phyloP scores from a whole-genome alignment of 2,329 filamentous ascomycete species.

The Pseudogymnoascus sp. region DNA sequence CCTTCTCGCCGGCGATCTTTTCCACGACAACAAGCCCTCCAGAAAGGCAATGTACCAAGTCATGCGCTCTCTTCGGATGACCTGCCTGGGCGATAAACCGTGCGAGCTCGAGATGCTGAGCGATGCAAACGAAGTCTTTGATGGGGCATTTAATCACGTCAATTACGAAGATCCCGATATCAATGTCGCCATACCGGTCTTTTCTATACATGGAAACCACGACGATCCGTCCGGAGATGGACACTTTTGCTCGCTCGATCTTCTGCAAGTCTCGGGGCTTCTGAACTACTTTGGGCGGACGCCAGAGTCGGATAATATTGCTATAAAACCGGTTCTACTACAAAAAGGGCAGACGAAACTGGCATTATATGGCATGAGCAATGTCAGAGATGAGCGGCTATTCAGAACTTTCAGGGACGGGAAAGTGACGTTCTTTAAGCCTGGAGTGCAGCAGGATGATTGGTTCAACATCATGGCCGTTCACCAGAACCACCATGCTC shows the following conservation, averaged over 20 bases:
- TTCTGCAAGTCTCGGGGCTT: conserved; percentile 82
- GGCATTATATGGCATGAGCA: conserved; percentile 88
- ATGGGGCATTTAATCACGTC: conserved; percentile 82
- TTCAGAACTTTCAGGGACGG: conserved; percentile 89
- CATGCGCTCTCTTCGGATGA: conserved; percentile 86
- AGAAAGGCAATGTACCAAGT: conserved; percentile 95
- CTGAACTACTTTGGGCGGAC: conserved; percentile 95
- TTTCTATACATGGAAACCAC: conserved; percentile 97
- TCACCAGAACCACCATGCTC: conserved; percentile 91
- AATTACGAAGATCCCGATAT: conserved; percentile 98
- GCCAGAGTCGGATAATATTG: conserved; percentile 86
- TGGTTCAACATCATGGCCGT: conserved; percentile 97
- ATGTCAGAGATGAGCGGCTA: conserved; percentile 89
- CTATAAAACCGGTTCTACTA: conserved; percentile 81
- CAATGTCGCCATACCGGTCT: conserved; percentile 93
- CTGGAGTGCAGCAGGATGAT: conserved; percentile 67
- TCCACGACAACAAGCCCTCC: conserved; percentile 96
- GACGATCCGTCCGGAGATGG: conserved; percentile 97
- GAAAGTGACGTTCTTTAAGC: conserved; percentile 88
- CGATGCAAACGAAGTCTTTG: conserved; percentile 85
- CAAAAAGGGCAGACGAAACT: conserved; percentile 92
- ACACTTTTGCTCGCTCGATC: conserved; percentile 80
- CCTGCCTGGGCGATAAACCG: conserved; percentile 90
- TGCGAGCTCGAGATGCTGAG: conserved; percentile 92
- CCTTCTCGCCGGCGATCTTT: conserved; percentile 84